Base-by-base conservation (phyloP, 192 early-diverging fungal genomes). In the Umbelopsis ramanniana region DNA sequence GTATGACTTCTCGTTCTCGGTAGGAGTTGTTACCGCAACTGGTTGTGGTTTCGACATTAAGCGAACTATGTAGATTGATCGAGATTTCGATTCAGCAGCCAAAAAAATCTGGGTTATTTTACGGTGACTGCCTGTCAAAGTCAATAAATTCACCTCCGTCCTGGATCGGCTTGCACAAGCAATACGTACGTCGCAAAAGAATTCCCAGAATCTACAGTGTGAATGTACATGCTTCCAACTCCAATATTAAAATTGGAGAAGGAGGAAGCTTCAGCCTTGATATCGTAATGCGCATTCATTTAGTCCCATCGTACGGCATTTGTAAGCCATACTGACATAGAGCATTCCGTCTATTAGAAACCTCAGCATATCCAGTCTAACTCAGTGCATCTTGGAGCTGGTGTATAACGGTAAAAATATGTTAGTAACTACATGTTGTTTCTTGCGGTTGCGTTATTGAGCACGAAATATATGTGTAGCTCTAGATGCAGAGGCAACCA, bases 321-420 rank as follows among this genome's bases (percentile, higher is more conserved):
- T 11, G 12, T 35, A 19, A 5, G 26, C 0, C 2, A 37, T 17
- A 37, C 17, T 37, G 10, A 29, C 26, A 11, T 35, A 14, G 12
- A 37, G 14, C 29, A 10, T 37, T 17, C 33, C 57, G 35, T 35
- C 57, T 63, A 12, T 63, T 37, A 37, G 57, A 9, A 29, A 63
- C 33, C 26, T 63, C 33, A 63, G n/a, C 14, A 66, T 75, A 47
- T 63, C 74, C 3, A 70, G 55, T 60, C 60, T 90, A 12, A 68
- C 82, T 3, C 83, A 89, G 52, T 89, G 90, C 73, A 72, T 86
- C 21, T 47, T 84, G 3, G 91, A 92, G 50, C 81, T 92, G 14
- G 72, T 89, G 52, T 85, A 91, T 35, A 92, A 92, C 67, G 80
- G 88, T 80, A 76, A n/a, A 50, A 14, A 57, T 2, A 45, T 12